Evolutionary conservation across 2,329 filamentous ascomycete species (phyloP).

Genomic region (Cladosporium halotolerans): DNA sequence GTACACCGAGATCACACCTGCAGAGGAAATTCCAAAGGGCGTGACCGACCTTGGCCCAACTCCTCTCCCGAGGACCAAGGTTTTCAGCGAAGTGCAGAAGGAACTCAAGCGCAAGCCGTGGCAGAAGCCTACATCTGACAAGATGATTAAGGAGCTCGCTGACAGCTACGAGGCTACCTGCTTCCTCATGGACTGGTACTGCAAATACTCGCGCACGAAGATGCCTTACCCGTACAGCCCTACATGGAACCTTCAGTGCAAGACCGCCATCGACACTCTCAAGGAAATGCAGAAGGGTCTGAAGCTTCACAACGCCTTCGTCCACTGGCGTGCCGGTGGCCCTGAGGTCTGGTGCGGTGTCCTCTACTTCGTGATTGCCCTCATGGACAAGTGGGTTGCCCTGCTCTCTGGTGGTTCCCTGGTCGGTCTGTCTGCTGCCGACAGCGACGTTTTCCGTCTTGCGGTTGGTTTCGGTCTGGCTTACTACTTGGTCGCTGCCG

Average conservation of each 20-base stretch:
- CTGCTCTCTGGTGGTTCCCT: slow-evolving; percentile 40
- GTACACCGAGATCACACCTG: slow-evolving; percentile 33
- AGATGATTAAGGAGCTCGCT: slow-evolving; percentile 45
- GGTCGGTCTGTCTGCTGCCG: slow-evolving; percentile 32
- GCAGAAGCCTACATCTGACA: slow-evolving; percentile 38
- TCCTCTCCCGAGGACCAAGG: slow-evolving; percentile 41
- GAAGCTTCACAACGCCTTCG: slow-evolving; percentile 50
- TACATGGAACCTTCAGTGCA: slow-evolving; percentile 53
- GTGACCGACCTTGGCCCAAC: slow-evolving; percentile 46
- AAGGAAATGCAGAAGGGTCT: slow-evolving; percentile 50
- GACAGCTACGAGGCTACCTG: slow-evolving; percentile 48
- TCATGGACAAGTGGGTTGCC: slow-evolving; percentile 51
- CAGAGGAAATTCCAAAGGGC: slow-evolving; percentile 35
- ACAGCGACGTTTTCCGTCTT: slow-evolving; percentile 36
- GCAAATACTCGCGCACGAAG: slow-evolving; percentile 39
- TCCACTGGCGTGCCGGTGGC: slow-evolving; percentile 53
- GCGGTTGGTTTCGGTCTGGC: slow-evolving; percentile 51
- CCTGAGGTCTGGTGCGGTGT: slow-evolving; percentile 50
- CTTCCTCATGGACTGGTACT: slow-evolving; percentile 51
- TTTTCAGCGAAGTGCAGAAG: slow-evolving; percentile 40
- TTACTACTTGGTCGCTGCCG: slow-evolving; percentile 53
- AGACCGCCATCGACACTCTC: slow-evolving; percentile 49
- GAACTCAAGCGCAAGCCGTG: slow-evolving; percentile 41
- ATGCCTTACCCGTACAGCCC: slow-evolving; percentile 50
- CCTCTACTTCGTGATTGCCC: slow-evolving; percentile 49